Percentiles rank a stretch among this genome's conserved stretches.
These are phyloP conservation scores for Penicillium sp. DNA, from an alignment of 2,329 filamentous ascomycete species.

Conservation along the genomic window DNA sequence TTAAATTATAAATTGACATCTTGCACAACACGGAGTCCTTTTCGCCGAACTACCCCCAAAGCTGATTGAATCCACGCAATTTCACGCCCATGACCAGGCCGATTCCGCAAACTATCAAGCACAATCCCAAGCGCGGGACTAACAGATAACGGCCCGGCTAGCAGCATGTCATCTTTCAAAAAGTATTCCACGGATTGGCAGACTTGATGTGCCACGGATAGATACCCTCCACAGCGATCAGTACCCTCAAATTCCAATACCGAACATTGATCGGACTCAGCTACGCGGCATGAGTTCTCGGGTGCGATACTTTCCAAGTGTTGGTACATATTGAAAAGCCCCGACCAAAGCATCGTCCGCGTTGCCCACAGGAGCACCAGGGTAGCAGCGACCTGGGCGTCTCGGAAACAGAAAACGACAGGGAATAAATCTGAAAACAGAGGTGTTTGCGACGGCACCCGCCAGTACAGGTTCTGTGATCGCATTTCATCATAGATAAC, in stretches of 20 bases:
- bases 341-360: conserved; percentile 35
- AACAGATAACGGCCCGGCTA: conserved; percentile 15
- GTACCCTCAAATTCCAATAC: neutral
- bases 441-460: neutral
- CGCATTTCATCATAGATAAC: neutral
- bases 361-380: conserved; percentile 38
- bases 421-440: conserved; percentile 25
- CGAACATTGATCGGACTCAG: neutral
- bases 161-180: conserved; percentile 24
- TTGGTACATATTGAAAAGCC: conserved; percentile 33
- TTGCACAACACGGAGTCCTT: conserved; percentile 3
- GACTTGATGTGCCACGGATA: conserved; percentile 32
- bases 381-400: conserved; percentile 22
- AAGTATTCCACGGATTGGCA: conserved; percentile 39
- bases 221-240: conserved; percentile 22
- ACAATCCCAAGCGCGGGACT: conserved; percentile 12
- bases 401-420: conserved; percentile 31
- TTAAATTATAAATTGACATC: neutral
- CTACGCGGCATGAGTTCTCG: no score
- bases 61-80: conserved; percentile 8
- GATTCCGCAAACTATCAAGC: conserved; percentile 3
- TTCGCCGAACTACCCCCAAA: neutral
- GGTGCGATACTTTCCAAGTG: conserved; percentile 14
- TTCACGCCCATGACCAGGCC: neutral
- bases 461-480: neutral